Evolutionary conservation across 805 yeast species (phyloP).

Genomic region (Saccharomycopsis amapae): DNA sequence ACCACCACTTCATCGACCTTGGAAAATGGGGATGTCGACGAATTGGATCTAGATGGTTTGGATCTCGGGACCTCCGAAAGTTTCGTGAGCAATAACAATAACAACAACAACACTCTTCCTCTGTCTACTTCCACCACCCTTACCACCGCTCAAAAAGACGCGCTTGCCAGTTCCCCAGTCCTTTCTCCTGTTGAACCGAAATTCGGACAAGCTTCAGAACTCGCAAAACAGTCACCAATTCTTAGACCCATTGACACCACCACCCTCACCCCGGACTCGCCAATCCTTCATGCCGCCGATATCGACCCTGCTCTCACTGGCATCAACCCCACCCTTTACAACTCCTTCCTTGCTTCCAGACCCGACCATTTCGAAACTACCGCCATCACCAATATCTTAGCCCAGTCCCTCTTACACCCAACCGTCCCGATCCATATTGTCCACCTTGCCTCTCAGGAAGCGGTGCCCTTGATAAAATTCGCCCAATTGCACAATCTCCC

Average conservation of each 20-base stretch:
- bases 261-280: constrained; percentile 30
- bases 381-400: constrained; percentile 68
- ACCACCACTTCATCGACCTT: neutral
- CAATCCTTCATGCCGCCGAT: constrained; percentile 38
- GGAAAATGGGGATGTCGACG: constrained; percentile 24
- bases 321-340: constrained; percentile 57
- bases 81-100: constrained; percentile 13
- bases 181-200: constrained; percentile 56
- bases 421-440: constrained; percentile 76
- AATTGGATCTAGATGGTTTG: constrained; percentile 23
- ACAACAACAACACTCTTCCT: neutral
- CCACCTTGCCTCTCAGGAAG: constrained; percentile 81
- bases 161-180: constrained; percentile 48
- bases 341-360: constrained; percentile 72
- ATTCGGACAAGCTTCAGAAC: constrained; percentile 33
- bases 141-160: constrained; percentile 43
- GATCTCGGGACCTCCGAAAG: constrained; percentile 17
- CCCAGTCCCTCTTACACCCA: constrained; percentile 39
- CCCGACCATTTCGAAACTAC: constrained; percentile 85
- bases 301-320: constrained; percentile 34
- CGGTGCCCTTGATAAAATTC: constrained; percentile 69
- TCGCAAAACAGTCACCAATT: constrained; percentile 21
- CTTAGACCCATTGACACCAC: constrained; percentile 14
- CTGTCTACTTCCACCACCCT: constrained; percentile 23
- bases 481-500: constrained; percentile 46